A percentile compares a stretch with the other conserved stretches of the same genome.
phyloP scores from a whole-genome alignment of 2,329 filamentous ascomycete species.

The Cladosporium colombiae region DNA sequence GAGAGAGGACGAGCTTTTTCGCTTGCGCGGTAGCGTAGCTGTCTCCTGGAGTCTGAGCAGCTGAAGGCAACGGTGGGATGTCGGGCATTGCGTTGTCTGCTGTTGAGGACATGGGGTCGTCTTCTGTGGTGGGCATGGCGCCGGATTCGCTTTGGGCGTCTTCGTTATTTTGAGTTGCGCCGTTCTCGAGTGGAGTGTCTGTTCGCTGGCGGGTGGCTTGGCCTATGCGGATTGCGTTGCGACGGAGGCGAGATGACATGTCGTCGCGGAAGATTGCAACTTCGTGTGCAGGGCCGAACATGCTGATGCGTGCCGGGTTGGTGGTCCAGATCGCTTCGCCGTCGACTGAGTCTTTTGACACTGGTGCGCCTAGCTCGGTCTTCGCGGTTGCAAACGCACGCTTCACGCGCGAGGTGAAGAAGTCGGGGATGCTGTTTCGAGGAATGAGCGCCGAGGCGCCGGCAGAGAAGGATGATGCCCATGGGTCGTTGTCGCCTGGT shows the following conservation, averaged over 20 bases:
- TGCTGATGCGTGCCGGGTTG: slow-evolving; percentile 77
- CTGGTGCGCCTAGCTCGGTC: slow-evolving; percentile 60
- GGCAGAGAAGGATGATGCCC: slow-evolving; percentile 81
- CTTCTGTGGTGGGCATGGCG: slow-evolving; percentile 26
- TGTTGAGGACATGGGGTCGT: slow-evolving; percentile 12
- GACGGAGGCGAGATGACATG: slow-evolving; percentile 73
- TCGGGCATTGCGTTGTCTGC: slow-evolving; percentile 7
- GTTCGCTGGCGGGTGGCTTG: slow-evolving; percentile 43
- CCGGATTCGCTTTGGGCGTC: slow-evolving; percentile 34
- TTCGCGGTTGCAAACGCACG: slow-evolving; percentile 79
- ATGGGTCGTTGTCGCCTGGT: slow-evolving; percentile 96
- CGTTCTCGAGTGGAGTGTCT: slow-evolving; percentile 25
- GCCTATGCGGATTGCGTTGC: slow-evolving; percentile 73
- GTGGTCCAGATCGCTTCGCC: slow-evolving; percentile 84
- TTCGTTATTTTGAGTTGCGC: slow-evolving; percentile 4
- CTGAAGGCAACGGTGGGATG: background rate
- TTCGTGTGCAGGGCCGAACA: slow-evolving; percentile 88
- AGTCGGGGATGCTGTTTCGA: slow-evolving; percentile 71
- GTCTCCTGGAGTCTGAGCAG: background rate
- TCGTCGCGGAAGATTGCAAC: slow-evolving; percentile 87
- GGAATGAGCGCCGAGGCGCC: slow-evolving; percentile 72
- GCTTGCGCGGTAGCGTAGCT: slow-evolving; percentile 27
- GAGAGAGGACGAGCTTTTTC: slow-evolving; percentile 73
- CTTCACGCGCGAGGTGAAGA: slow-evolving; percentile 86
- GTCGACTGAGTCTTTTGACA: slow-evolving; percentile 52